phyloP scores from a whole-genome alignment of 805 yeast genomes.

The Pichia kluyveri region DNA sequence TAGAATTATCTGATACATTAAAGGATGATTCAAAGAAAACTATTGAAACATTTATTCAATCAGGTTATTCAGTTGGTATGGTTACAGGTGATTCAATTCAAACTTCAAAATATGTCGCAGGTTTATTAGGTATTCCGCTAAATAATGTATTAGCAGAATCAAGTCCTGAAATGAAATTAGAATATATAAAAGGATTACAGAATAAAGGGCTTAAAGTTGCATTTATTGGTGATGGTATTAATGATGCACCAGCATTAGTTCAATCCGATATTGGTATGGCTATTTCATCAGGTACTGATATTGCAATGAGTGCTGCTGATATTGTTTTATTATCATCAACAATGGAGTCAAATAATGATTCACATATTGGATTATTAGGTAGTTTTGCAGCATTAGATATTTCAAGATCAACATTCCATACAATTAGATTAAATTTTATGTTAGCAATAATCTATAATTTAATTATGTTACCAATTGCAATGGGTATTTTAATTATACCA shows the following conservation, averaged over 20 bases:
- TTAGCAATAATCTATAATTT: conserved; percentile 84
- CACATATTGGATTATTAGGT: conserved; percentile 25
- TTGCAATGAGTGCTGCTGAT: conserved; percentile 96
- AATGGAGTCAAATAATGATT: conserved; percentile 8
- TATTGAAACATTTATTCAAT: conserved; percentile 40
- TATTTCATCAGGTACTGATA: conserved; percentile 86
- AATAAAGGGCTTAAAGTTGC: conserved; percentile 44
- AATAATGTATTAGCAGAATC: conserved; percentile 66
- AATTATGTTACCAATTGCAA: conserved; percentile 86
- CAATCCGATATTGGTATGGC: conserved; percentile 87
- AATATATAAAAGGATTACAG: conserved; percentile 52
- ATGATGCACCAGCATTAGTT: conserved; percentile 94
- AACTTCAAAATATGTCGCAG: conserved; percentile 59
- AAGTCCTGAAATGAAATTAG: conserved; percentile 69
- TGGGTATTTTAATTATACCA: conserved; percentile 77
- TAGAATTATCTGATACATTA: conserved; percentile 60
- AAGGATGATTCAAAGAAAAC: conserved; percentile 59
- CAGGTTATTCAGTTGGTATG: conserved; percentile 63
- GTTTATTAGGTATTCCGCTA: conserved; percentile 54
- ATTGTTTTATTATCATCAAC: conserved; percentile 57
- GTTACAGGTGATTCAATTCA: conserved; percentile 78
- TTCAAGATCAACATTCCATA: conserved; percentile 56
- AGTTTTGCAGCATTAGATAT: conserved; percentile 58
- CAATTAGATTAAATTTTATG: conserved; percentile 72
- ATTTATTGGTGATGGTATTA: conserved; percentile 96